Percentiles rank a stretch among this genome's conserved stretches.
phyloP scores from a whole-genome alignment of 2,329 filamentous ascomycete genomes.

The Fusarium sp. region DNA sequence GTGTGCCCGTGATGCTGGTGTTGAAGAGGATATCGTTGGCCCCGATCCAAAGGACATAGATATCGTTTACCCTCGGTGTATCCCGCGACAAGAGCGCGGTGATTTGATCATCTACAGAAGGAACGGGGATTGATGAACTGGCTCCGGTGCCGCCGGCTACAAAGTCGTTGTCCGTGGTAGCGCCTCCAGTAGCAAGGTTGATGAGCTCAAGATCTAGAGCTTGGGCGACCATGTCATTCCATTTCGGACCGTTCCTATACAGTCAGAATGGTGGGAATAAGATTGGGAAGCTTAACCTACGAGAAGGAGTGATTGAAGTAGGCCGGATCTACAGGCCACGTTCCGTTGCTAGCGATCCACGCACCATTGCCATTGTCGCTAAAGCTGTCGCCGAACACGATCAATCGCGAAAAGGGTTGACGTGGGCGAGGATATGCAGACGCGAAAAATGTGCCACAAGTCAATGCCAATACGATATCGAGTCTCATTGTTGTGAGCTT shows the following conservation, averaged over 20 bases:
- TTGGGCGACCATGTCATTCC: slow-evolving; percentile 20
- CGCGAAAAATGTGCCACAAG: background rate
- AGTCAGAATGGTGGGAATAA: background rate
- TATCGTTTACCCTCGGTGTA: background rate
- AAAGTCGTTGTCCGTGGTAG: slow-evolving; percentile 21
- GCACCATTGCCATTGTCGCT: slow-evolving; percentile 32
- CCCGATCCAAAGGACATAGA: slow-evolving; percentile 31
- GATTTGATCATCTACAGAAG: slow-evolving; percentile 21
- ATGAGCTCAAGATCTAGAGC: slow-evolving; percentile 15
- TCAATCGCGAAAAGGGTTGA: background rate
- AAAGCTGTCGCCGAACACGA: slow-evolving; percentile 34
- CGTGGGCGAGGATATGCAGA: background rate
- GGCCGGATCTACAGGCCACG: slow-evolving; percentile 29
- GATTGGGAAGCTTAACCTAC: background rate
- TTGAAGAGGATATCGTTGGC: slow-evolving; percentile 30
- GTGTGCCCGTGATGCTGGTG: slow-evolving; percentile 18
- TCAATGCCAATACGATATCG: background rate
- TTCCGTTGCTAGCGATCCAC: slow-evolving; percentile 27
- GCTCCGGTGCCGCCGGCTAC: slow-evolving; percentile 23
- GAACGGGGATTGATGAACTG: slow-evolving; percentile 17
- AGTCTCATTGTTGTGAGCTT: background rate
- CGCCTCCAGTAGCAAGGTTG: slow-evolving; percentile 26
- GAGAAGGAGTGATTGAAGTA: slow-evolving; percentile 30
- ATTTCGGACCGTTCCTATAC: slow-evolving; percentile 13
- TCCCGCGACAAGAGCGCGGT: slow-evolving; percentile 10